A percentile compares a stretch with the other conserved stretches of the same genome.
phyloP scores from a whole-genome alignment of 306 rosid species.

The Cicer judaicum region DNA sequence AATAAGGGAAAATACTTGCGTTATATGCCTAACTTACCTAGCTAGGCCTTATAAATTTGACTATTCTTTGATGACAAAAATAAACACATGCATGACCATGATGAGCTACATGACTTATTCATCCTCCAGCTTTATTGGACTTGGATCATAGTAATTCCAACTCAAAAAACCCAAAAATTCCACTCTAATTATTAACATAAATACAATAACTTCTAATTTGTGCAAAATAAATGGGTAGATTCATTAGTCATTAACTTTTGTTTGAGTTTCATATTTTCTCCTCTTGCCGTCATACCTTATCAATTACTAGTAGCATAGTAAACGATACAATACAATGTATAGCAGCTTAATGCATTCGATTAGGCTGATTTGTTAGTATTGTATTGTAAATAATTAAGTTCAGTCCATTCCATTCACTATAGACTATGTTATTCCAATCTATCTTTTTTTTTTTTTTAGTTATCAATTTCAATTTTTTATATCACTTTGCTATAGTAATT shows the following conservation, averaged over 20 bases:
- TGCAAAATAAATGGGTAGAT: conserved; percentile 23
- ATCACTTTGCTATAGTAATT: too few species aligned
- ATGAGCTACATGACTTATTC: conserved; percentile 33
- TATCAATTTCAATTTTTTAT: too few species aligned
- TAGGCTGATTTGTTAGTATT: too few species aligned
- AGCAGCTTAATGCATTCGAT: conserved; percentile 23
- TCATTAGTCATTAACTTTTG: conserved; percentile 24
- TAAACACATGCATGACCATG: not conserved
- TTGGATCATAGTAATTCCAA: conserved; percentile 34
- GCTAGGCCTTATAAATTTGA: conserved; percentile 16
- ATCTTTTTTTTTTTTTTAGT: too few species aligned
- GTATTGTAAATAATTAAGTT: too few species aligned
- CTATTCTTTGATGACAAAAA: conserved; percentile 23
- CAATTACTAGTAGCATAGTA: not conserved
- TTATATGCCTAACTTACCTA: conserved; percentile 45
- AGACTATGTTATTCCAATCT: too few species aligned
- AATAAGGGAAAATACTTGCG: conserved; percentile 22
- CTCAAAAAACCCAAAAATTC: conserved; percentile 41
- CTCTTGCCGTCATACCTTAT: conserved; percentile 23
- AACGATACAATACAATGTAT: not conserved
- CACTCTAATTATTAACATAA: not conserved
- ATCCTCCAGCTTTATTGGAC: conserved; percentile 59
- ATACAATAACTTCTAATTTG: conserved; percentile 39
- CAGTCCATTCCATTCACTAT: too few species aligned
- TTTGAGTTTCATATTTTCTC: conserved; percentile 19